Conservation (phyloP, 2,329 filamentous ascomycete species). For the Talaromyces atroroseus region DNA sequence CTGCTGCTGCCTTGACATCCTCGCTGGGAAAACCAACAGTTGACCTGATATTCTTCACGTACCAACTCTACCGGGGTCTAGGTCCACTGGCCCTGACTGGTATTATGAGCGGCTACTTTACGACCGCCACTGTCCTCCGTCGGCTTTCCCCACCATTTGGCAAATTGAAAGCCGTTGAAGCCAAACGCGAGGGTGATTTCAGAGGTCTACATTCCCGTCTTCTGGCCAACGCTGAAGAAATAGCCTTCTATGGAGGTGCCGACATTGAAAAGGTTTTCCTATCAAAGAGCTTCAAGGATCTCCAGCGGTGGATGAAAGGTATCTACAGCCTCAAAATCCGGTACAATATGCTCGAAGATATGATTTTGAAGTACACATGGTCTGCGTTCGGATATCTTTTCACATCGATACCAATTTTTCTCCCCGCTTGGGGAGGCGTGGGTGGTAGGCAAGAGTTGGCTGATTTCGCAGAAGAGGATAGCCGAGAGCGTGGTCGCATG, state of each 20-base stretch:
- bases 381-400: slow-evolving; percentile 94
- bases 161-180: slow-evolving; percentile 93
- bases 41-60: slow-evolving; percentile 97
- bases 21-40: slow-evolving; percentile 96
- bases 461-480: slow-evolving; percentile 25
- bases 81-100: slow-evolving; percentile 83
- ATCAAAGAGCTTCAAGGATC: slow-evolving; percentile 83
- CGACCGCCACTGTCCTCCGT: slow-evolving; percentile 84
- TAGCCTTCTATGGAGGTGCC: slow-evolving; percentile 94
- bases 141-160: slow-evolving; percentile 91
- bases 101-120: slow-evolving; percentile 85
- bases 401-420: slow-evolving; percentile 85
- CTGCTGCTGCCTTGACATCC: slow-evolving; percentile 88
- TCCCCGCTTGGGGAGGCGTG: slow-evolving; percentile 87
- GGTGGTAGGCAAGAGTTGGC: slow-evolving; percentile 66
- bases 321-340: slow-evolving; percentile 97
- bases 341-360: slow-evolving; percentile 98
- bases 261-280: slow-evolving; percentile 92
- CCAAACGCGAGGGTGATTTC: slow-evolving; percentile 91
- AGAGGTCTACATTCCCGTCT: slow-evolving; percentile 82
- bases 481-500: slow-evolving; percentile 78
- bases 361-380: slow-evolving; percentile 97
- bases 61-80: slow-evolving; percentile 86
- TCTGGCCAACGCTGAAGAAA: slow-evolving; percentile 94
- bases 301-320: slow-evolving; percentile 95